A percentile compares a stretch with the other conserved stretches of the same genome.
Conservation (phyloP, 2,329 filamentous ascomycete genomes). For the Nemania diffusa region DNA sequence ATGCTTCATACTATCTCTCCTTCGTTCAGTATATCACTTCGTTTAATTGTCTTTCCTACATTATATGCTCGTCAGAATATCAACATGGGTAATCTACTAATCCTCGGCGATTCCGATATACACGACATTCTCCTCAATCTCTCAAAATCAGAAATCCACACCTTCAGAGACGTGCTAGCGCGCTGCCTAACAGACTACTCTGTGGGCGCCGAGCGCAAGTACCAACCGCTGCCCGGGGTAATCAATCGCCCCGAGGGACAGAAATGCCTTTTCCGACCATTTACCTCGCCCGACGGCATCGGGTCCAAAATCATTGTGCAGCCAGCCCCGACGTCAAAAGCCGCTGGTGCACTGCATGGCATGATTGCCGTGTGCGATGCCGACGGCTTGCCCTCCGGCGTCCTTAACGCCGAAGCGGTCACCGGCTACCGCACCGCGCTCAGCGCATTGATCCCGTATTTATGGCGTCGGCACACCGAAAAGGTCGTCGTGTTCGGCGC, state of each 20-base stretch:
- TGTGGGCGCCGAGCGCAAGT: slow-evolving; percentile 17
- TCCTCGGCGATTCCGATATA: slow-evolving; percentile 30
- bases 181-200: slow-evolving; percentile 24
- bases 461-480: slow-evolving; percentile 25
- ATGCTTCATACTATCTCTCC: neutral
- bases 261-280: slow-evolving; percentile 35
- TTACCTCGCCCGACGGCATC: slow-evolving; percentile 24
- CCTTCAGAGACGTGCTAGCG: slow-evolving; percentile 19
- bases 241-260: slow-evolving; percentile 32
- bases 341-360: slow-evolving; percentile 21
- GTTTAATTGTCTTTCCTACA: neutral
- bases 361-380: slow-evolving; percentile 34
- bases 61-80: neutral
- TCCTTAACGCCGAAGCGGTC: slow-evolving; percentile 35
- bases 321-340: slow-evolving; percentile 26
- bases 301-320: slow-evolving; percentile 33
- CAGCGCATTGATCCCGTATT: slow-evolving; percentile 29
- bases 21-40: neutral
- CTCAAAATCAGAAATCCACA: slow-evolving; percentile 17
- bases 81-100: slow-evolving; percentile 28
- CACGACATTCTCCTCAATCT: slow-evolving; percentile 31
- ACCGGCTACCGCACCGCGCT: slow-evolving; percentile 33
- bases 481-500: slow-evolving; percentile 32
- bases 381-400: slow-evolving; percentile 27
- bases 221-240: slow-evolving; percentile 26